Conservation (phyloP, 2,329 filamentous ascomycete genomes). For the Zymoseptoria tritici region DNA sequence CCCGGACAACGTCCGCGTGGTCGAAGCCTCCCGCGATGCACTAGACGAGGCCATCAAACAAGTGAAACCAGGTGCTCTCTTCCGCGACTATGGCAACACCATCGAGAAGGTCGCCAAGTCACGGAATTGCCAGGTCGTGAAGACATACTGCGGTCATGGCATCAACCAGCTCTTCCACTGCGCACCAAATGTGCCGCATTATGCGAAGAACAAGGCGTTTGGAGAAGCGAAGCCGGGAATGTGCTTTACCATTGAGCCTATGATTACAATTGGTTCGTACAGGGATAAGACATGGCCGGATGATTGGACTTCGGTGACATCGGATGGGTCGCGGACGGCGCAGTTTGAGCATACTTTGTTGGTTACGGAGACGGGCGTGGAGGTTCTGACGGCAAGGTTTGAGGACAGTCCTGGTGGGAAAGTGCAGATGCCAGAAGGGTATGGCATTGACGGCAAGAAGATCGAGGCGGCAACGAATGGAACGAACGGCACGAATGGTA, state of each 20-base stretch:
- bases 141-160: slow-evolving; percentile 93
- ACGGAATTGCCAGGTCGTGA: slow-evolving; percentile 79
- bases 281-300: slow-evolving; percentile 95
- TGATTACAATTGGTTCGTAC: slow-evolving; percentile 90
- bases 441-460: slow-evolving; percentile 9
- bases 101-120: slow-evolving; percentile 94
- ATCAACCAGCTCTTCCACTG: slow-evolving; percentile 92
- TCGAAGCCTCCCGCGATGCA: slow-evolving; percentile 83
- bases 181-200: slow-evolving; percentile 90
- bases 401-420: slow-evolving; percentile 66
- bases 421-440: slow-evolving; percentile 21
- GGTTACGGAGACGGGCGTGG: slow-evolving; percentile 74
- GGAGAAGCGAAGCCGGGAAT: slow-evolving; percentile 91
- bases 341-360: slow-evolving; percentile 89
- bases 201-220: slow-evolving; percentile 96
- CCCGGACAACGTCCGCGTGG: slow-evolving; percentile 79
- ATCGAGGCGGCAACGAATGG: slow-evolving; percentile 7
- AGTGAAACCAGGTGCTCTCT: slow-evolving; percentile 86
- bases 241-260: slow-evolving; percentile 98
- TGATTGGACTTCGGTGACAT: slow-evolving; percentile 94
- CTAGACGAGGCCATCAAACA: slow-evolving; percentile 83
- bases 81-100: slow-evolving; percentile 86
- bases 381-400: slow-evolving; percentile 68
- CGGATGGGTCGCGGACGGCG: slow-evolving; percentile 80
- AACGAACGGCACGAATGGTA: neutral